Conservation (phyloP, 2,329 filamentous ascomycete species). For the Metarhizium guizhouense region DNA sequence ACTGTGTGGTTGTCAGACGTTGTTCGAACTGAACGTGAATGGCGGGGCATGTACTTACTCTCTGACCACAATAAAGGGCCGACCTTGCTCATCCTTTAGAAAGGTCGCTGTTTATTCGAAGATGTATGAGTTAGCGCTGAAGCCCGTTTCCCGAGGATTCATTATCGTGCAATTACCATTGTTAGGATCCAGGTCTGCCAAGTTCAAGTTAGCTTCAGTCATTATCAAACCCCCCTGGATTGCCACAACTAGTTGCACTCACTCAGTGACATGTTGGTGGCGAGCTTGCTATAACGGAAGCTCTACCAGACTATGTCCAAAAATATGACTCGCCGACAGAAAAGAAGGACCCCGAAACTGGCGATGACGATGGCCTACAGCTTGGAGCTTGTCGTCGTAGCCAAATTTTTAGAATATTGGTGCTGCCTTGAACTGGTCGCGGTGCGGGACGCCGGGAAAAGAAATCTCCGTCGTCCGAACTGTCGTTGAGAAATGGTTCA, state of each 20-base stretch:
- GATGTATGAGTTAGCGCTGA: constrained; percentile 10
- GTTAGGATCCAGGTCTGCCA: constrained; percentile 68
- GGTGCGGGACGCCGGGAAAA: constrained; percentile 23
- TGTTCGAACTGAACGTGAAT: constrained; percentile 24
- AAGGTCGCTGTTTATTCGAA: constrained; percentile 46
- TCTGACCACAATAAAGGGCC: constrained; percentile 96
- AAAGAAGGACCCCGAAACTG: constrained; percentile 13
- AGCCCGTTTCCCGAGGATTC: neutral
- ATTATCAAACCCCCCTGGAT: constrained; percentile 12
- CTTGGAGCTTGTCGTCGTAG: constrained; percentile 20
- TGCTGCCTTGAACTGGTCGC: constrained; percentile 9
- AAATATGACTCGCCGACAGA: constrained; percentile 5
- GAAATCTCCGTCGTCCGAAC: constrained; percentile 6
- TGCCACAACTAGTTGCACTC: constrained; percentile 18
- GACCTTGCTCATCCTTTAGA: constrained; percentile 94
- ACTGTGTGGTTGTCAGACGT: constrained; percentile 36
- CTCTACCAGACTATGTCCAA: constrained; percentile 11
- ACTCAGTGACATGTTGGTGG: constrained; percentile 30
- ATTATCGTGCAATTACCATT: constrained; percentile 48
- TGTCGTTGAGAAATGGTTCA: neutral
- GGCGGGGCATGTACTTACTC: constrained; percentile 49
- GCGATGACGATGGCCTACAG: constrained; percentile 16
- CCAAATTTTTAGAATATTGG: constrained; percentile 20
- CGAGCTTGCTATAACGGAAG: constrained; percentile 16
- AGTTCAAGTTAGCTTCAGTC: constrained; percentile 24